phyloP scores from a whole-genome alignment of 208 protist genomes.

The Leishmania tarentolae region DNA sequence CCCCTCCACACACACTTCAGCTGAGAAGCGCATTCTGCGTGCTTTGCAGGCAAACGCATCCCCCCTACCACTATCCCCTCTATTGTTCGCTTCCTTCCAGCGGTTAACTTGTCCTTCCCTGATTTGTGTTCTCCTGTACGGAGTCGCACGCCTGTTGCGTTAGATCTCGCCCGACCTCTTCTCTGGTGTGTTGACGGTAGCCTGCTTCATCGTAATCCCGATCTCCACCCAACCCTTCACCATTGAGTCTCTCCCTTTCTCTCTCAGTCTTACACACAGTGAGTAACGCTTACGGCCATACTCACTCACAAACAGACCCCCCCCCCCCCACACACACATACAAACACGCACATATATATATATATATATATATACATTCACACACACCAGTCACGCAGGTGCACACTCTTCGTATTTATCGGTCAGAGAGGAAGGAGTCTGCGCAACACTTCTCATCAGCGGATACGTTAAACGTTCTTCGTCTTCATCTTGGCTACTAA shows the following conservation, averaged over 20 bases:
- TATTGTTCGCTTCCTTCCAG: neutral
- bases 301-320: too few species aligned
- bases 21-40: neutral
- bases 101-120: constrained; percentile 18
- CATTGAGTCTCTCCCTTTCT: too few species aligned
- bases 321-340: too few species aligned
- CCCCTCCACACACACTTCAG: neutral
- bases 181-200: neutral
- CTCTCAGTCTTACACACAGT: neutral
- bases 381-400: neutral
- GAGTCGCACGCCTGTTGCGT: neutral
- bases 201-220: neutral
- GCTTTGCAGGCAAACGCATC: neutral
- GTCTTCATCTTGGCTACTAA: too few species aligned
- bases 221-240: neutral
- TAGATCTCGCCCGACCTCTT: neutral
- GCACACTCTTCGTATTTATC: too few species aligned
- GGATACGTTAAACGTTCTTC: neutral
- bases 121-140: neutral
- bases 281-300: neutral
- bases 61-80: neutral
- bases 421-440: constrained; percentile 1
- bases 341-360: too few species aligned
- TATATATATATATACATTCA: too few species aligned
- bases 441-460: neutral